A percentile compares a stretch with the other conserved stretches of the same genome.
Evolutionary conservation across 305 asterid genomes (phyloP).

Genomic region (Fraxinus ornus): DNA sequence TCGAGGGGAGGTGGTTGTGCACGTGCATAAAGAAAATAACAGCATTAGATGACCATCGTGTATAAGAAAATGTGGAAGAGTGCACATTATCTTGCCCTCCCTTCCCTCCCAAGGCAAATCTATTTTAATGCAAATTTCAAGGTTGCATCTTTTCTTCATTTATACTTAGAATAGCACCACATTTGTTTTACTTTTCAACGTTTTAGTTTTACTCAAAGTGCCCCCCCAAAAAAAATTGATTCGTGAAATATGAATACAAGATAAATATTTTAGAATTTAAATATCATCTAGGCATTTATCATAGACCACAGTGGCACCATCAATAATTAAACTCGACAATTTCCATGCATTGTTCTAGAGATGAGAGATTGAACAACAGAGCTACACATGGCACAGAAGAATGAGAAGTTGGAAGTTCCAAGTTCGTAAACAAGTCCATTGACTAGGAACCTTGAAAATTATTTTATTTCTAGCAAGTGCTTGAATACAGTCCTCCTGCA

Average conservation of each 20-base stretch:
- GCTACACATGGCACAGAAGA: not conserved
- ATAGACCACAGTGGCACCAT: not conserved
- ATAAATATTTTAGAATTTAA: not conserved
- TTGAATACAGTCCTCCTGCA: slow-evolving; percentile 30
- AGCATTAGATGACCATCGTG: not conserved
- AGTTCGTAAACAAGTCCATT: slow-evolving; percentile 18
- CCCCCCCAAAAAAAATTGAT: not conserved
- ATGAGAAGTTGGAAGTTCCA: not conserved
- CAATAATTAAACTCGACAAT: slow-evolving; percentile 11
- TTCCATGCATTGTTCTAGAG: not conserved
- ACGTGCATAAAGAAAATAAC: not conserved
- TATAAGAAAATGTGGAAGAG: not conserved
- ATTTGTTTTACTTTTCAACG: not conserved
- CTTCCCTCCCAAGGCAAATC: not conserved
- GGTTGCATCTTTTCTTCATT: not conserved
- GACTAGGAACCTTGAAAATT: slow-evolving; percentile 14
- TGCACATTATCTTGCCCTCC: not conserved
- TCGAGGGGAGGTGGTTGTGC: not conserved
- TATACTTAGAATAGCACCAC: not conserved
- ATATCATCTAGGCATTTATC: not conserved
- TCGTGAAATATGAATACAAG: not conserved
- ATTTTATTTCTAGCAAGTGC: slow-evolving; percentile 21
- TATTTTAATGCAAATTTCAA: not conserved
- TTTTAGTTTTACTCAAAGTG: not conserved
- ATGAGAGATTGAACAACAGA: not conserved